Percentiles rank a stretch among this genome's conserved stretches.
phyloP scores from a whole-genome alignment of 352 stramenopile genomes.

The Phytophthora ohioensis region DNA sequence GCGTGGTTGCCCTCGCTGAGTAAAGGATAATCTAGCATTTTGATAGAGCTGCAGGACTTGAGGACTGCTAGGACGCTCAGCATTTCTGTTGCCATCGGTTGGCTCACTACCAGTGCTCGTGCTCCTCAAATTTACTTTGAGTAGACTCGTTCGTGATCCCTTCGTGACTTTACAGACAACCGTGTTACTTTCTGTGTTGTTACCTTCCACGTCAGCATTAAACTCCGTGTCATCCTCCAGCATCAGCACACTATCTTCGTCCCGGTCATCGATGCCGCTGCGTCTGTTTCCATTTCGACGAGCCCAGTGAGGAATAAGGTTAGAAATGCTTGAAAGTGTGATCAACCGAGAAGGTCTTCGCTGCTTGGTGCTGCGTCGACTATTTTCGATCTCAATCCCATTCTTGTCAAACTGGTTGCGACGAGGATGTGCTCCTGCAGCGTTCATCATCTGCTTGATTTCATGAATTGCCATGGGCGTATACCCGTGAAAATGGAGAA shows the following conservation, averaged over 20 bases:
- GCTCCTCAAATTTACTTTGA: conserved; percentile 42
- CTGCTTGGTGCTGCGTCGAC: conserved; percentile 17
- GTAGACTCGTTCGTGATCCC: conserved; percentile 41
- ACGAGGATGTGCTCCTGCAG: conserved; percentile 48
- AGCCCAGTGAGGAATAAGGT: conserved; percentile 41
- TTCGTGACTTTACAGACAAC: conserved; percentile 39
- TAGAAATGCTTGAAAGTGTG: conserved; percentile 49
- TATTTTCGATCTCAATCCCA: conserved; percentile 28
- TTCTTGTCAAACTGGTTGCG: conserved; percentile 31
- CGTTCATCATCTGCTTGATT: conserved; percentile 67
- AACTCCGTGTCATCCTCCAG: conserved; percentile 31
- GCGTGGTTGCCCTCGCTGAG: conserved; percentile 20
- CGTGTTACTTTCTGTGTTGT: conserved; percentile 34
- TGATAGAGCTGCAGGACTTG: conserved; percentile 31
- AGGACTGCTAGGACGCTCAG: conserved; percentile 8
- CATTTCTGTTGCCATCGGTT: conserved; percentile 6
- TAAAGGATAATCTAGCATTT: conserved; percentile 30
- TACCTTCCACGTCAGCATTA: conserved; percentile 11
- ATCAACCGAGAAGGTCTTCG: conserved; percentile 38
- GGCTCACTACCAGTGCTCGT: conserved; percentile 23
- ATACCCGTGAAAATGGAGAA: conserved; percentile 79
- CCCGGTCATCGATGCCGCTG: conserved; percentile 51
- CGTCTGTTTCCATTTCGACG: conserved; percentile 44
- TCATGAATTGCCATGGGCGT: conserved; percentile 49
- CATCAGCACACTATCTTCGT: conserved; percentile 48